Evolutionary conservation across 176 grass and related monocot genomes (phyloP).

Genomic region (Carex myosuroides): DNA sequence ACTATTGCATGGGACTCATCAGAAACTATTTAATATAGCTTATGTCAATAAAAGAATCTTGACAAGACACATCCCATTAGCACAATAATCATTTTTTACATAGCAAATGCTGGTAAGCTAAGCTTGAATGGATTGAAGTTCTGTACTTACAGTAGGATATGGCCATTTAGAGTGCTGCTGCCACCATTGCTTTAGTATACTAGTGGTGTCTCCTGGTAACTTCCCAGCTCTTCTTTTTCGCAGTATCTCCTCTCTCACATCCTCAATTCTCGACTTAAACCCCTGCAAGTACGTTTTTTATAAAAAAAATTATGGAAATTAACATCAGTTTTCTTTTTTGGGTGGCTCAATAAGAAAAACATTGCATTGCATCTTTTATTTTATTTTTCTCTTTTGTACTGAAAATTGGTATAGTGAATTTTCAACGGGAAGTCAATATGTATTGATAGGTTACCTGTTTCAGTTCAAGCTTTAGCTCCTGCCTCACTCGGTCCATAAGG

Average conservation of each 20-base stretch:
- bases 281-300: constrained; percentile 29
- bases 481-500: constrained; percentile 95
- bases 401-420: not conserved
- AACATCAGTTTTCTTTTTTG: not conserved
- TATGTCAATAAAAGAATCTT: not conserved
- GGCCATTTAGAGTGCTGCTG: constrained; percentile 99
- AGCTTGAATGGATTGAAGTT: constrained; percentile 9
- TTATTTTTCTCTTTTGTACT: not conserved
- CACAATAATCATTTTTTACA: not conserved
- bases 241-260: constrained; percentile 91
- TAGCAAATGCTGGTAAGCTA: not conserved
- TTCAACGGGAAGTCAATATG: not conserved
- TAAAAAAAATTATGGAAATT: not conserved
- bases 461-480: constrained; percentile 89
- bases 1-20: not conserved
- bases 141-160: constrained; percentile 86
- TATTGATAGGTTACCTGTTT: constrained; percentile 60
- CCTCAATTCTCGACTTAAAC: constrained; percentile 96
- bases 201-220: constrained; percentile 96
- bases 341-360: not conserved
- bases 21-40: not conserved
- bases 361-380: not conserved
- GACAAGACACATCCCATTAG: not conserved
- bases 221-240: constrained; percentile 98
- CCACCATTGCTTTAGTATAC: constrained; percentile 97